Base-by-base conservation (phyloP, 2,329 filamentous ascomycete genomes). In the Verticillium longisporum region DNA sequence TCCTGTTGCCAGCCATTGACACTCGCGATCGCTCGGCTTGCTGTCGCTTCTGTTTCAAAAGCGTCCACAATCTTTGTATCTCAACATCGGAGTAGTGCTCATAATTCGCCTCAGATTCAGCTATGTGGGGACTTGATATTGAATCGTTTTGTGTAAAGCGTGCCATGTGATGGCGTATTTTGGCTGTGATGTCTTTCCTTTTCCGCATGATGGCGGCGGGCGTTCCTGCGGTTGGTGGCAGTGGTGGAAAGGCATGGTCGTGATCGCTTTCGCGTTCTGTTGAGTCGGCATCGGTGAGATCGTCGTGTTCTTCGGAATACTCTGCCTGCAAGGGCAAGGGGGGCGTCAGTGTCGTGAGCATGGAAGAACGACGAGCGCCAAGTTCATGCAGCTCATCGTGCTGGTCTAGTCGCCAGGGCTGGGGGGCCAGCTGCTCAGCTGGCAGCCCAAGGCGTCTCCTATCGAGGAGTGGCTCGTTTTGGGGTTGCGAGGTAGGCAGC, bases 111-210 rank as follows among this genome's bases (percentile, higher is more conserved):
- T 31, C 26, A 5, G 26, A 31, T 31, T 31, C 26, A 31, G 26
- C 26, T 31, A 5, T 31, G 26, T 31, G 26, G 5, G 4, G 26
- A 31, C 61, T 61, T 26, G 59, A 55, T 4, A 59, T 60, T 15
- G 69, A 66, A 18, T 65, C 68, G 37, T 64, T 66, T 7, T 65
- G 68, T 62, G 74, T 71, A 55, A 72, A 71, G 56, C 67, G 66
- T 32, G 72, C 69, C 34, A 75, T 71, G 68, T 71, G 73, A 21
- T 69, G 61, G n/a, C 70, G 68, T 59, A 76, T 76, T 2, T 68
- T 68, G 57, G 69, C 71, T 41, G 71, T 72, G 37, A 65, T 57
- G 5, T 36, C 53, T 6, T 56, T 61, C 26, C 64, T 57, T 9
- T 60, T 26, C 14, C 55, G 45, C 6, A 55, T 26, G 5, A 56